Percentiles rank a stretch among this genome's conserved stretches.
phyloP scores from a whole-genome alignment of 345 rosid species.

The Stellera chamaejasme region DNA sequence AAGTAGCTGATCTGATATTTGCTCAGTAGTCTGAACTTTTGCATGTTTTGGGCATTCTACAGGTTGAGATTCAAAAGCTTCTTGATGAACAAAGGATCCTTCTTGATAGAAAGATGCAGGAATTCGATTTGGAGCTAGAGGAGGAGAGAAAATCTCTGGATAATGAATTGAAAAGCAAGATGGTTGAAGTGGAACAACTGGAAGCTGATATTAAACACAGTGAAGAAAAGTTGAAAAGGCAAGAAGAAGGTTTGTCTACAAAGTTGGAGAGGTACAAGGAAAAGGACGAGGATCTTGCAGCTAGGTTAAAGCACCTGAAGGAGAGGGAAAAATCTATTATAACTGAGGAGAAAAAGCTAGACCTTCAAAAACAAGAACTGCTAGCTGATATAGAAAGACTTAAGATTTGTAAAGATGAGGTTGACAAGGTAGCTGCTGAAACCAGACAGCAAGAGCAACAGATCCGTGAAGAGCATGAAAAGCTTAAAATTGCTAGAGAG shows the following conservation, averaged over 20 bases:
- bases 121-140: slow-evolving; percentile 51
- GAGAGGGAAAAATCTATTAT: slow-evolving; percentile 50
- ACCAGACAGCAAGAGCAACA: slow-evolving; percentile 46
- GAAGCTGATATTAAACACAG: slow-evolving; percentile 42
- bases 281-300: slow-evolving; percentile 66
- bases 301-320: slow-evolving; percentile 40
- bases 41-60: slow-evolving; percentile 13
- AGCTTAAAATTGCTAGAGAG: slow-evolving; percentile 40
- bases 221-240: slow-evolving; percentile 48
- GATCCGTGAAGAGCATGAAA: slow-evolving; percentile 48
- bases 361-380: slow-evolving; percentile 41
- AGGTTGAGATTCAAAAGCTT: slow-evolving; percentile 61
- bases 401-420: slow-evolving; percentile 46
- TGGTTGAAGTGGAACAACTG: slow-evolving; percentile 32
- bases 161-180: slow-evolving; percentile 46
- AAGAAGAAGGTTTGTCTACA: slow-evolving; percentile 44
- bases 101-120: slow-evolving; percentile 41
- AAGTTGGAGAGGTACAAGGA: slow-evolving; percentile 53
- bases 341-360: slow-evolving; percentile 53
- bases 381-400: slow-evolving; percentile 44
- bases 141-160: slow-evolving; percentile 50
- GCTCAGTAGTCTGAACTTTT: slow-evolving; percentile 3
- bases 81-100: slow-evolving; percentile 55
- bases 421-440: slow-evolving; percentile 54
- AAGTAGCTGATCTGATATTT: background rate